These are phyloP conservation scores for Imleria badia DNA, from an alignment of 768 basidiomycete species.

Conservation along the genomic window DNA sequence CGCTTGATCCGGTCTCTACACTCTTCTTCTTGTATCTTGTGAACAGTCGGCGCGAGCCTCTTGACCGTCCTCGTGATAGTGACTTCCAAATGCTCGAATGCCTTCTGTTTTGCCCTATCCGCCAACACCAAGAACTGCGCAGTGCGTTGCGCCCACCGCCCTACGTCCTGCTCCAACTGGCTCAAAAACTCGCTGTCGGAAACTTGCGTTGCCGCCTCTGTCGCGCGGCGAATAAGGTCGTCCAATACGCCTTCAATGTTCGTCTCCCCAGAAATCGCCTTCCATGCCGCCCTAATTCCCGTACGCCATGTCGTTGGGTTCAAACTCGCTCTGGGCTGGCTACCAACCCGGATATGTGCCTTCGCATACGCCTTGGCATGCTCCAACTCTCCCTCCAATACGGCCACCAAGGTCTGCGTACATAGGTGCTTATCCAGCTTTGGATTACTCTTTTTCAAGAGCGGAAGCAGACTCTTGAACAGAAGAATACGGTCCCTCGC, in stretches of 20 bases:
- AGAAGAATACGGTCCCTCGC: conserved; percentile 16
- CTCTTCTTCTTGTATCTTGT: conserved; percentile 7
- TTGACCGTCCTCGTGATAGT: background rate
- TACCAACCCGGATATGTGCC: background rate
- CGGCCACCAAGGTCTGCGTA: conserved; percentile 1
- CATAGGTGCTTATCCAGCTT: background rate
- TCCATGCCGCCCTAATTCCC: background rate
- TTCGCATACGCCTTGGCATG: background rate
- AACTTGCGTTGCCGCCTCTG: background rate
- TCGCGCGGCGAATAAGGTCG: conserved; percentile 2
- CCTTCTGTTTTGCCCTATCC: background rate
- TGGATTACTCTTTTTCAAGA: background rate
- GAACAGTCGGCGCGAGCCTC: conserved; percentile 7
- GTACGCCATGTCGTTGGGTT: conserved; percentile 25
- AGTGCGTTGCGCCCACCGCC: background rate
- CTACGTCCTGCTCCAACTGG: background rate
- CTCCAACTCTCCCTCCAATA: conserved; percentile 4
- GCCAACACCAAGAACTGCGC: background rate
- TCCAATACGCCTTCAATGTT: background rate
- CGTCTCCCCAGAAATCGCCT: background rate
- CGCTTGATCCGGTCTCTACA: background rate
- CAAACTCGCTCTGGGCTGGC: too few species aligned
- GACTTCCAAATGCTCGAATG: background rate
- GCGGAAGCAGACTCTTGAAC: conserved; percentile 1
- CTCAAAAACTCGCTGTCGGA: conserved; percentile 18